phyloP scores from a whole-genome alignment of 352 stramenopile species.

The Hyaloperonospora arabidopsidis region DNA sequence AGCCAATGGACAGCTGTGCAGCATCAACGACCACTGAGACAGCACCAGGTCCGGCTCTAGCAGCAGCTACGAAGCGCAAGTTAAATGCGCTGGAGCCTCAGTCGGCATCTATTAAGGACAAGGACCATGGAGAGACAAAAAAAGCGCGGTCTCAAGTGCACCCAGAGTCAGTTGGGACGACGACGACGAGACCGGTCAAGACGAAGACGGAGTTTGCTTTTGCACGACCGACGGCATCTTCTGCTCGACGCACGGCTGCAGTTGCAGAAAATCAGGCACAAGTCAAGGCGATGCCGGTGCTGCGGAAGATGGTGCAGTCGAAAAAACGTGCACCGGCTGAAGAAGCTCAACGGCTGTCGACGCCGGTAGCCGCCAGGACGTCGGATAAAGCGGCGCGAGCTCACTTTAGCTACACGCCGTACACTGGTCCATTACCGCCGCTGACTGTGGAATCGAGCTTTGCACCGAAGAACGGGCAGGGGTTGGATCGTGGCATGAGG shows the following conservation, averaged over 20 bases:
- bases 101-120: no score
- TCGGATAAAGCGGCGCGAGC: constrained; percentile 15
- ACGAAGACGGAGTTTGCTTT: constrained; percentile 20
- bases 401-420: constrained; percentile 51
- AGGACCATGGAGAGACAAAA: no score
- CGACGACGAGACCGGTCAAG: no score
- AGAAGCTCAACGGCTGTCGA: constrained; percentile 14
- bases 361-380: constrained; percentile 6
- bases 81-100: no score
- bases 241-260: constrained; percentile 18
- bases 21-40: no score
- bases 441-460: constrained; percentile 57
- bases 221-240: constrained; percentile 27
- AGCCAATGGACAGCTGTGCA: no score
- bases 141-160: no score
- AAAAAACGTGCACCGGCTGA: constrained; percentile 11
- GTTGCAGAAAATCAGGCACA: constrained; percentile 16
- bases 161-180: no score
- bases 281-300: constrained; percentile 11
- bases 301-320: constrained; percentile 3
- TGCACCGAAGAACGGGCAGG: constrained; percentile 37
- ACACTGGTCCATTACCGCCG: constrained; percentile 51
- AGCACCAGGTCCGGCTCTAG: no score
- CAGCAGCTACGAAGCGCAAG: no score
- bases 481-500: constrained; percentile 8